These are phyloP conservation scores for Diaporthe sp. DNA, from an alignment of 2,329 filamentous ascomycete species.

Conservation along the genomic window DNA sequence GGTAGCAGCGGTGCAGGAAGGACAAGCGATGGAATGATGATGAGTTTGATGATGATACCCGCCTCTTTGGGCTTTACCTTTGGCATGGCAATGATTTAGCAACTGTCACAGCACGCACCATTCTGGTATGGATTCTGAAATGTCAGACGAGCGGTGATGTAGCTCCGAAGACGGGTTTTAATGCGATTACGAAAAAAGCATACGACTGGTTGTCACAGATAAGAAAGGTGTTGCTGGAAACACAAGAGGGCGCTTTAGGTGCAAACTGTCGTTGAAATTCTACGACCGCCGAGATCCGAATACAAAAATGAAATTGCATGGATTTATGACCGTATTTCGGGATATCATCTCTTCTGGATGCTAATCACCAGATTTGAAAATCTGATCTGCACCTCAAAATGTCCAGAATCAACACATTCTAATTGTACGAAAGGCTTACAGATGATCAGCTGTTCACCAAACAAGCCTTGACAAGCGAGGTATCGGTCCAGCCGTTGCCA, in stretches of 20 bases:
- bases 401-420: no score
- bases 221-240: no score
- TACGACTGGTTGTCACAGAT: no score
- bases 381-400: no score
- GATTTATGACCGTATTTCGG: not conserved
- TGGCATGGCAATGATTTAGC: slow-evolving; percentile 30
- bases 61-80: slow-evolving; percentile 37
- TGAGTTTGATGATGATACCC: slow-evolving; percentile 32
- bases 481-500: slow-evolving; percentile 43
- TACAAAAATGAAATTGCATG: not conserved
- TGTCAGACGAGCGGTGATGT: not conserved
- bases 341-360: not conserved
- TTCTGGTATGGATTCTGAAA: not conserved
- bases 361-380: not conserved
- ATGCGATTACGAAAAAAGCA: no score
- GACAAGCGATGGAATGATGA: not conserved
- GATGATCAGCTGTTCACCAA: slow-evolving; percentile 23
- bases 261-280: not conserved
- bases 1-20: slow-evolving; percentile 33
- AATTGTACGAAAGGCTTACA: no score
- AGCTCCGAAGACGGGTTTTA: not conserved
- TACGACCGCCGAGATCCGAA: not conserved
- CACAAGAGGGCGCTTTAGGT: not conserved
- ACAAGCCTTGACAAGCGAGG: slow-evolving; percentile 45
- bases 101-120: not conserved